phyloP scores from a whole-genome alignment of 345 rosid genomes.

The Cardamine resedifolia region DNA sequence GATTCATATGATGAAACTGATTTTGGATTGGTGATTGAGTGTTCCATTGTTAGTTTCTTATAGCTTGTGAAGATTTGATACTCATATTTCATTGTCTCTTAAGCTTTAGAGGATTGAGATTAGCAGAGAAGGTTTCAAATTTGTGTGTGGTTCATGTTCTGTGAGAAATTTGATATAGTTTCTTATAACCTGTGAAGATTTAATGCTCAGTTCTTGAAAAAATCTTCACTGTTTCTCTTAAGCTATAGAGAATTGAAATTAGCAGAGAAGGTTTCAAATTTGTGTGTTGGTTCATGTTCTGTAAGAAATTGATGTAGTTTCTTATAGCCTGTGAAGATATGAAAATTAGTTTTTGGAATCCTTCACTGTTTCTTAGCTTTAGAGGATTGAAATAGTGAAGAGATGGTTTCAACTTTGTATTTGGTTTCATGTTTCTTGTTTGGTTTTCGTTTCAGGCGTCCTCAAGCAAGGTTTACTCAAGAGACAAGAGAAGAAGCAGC shows the following conservation, averaged over 20 bases:
- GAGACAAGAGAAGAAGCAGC: constrained; percentile 46
- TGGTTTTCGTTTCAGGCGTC: constrained; percentile 47
- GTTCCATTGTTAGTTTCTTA: not conserved
- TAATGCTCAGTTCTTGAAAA: not conserved
- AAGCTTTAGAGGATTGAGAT: not conserved
- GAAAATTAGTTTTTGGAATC: not conserved
- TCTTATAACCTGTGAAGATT: not conserved
- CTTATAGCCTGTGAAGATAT: not conserved
- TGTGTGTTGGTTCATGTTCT: not conserved
- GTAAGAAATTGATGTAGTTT: not conserved
- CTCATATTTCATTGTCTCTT: too few relatives aligned
- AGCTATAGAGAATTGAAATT: not conserved
- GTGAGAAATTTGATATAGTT: not conserved
- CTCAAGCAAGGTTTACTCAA: constrained; percentile 37
- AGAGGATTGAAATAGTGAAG: not conserved
- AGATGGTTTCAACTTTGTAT: not conserved
- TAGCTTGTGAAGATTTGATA: not conserved
- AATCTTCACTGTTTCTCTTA: not conserved
- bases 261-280: not conserved
- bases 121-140: not conserved
- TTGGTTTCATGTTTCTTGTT: not conserved
- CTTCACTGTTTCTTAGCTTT: not conserved
- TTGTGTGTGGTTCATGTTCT: not conserved
- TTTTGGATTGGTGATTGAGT: not conserved
- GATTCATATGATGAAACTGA: not conserved